A percentile compares a stretch with the other conserved stretches of the same genome.
These are phyloP conservation scores for Hemisphaericaspora nanyangensis DNA, from an alignment of 805 yeast species.

Conservation along the genomic window DNA sequence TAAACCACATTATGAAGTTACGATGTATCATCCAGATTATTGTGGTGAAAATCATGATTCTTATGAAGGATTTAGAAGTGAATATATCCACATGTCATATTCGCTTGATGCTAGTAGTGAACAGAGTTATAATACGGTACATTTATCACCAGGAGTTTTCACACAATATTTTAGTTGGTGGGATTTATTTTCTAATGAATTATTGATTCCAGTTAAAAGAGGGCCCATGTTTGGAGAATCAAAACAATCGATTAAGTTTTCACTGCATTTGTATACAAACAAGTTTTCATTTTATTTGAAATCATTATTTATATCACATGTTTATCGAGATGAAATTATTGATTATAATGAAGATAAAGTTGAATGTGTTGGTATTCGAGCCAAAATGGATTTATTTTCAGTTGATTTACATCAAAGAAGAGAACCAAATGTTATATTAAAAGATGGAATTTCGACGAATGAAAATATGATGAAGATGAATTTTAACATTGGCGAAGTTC, in stretches of 20 bases:
- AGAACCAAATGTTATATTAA: conserved; percentile 31
- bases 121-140: conserved; percentile 62
- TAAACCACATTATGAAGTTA: conserved; percentile 58
- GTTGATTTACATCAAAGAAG: conserved; percentile 42
- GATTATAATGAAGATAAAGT: conserved; percentile 40
- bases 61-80: conserved; percentile 38
- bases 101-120: conserved; percentile 33
- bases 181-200: conserved; percentile 73
- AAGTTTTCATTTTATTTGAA: conserved; percentile 72
- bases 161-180: conserved; percentile 80
- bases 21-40: conserved; percentile 54
- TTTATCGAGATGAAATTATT: conserved; percentile 45
- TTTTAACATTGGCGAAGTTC: conserved; percentile 65
- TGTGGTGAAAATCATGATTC: conserved; percentile 36
- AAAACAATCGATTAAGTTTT: conserved; percentile 61
- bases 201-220: conserved; percentile 72
- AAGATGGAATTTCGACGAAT: conserved; percentile 44
- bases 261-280: conserved; percentile 69
- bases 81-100: conserved; percentile 38
- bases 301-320: conserved; percentile 73
- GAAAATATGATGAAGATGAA: conserved; percentile 52
- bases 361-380: conserved; percentile 65
- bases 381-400: conserved; percentile 33
- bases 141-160: conserved; percentile 68
- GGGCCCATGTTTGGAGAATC: conserved; percentile 67